Percentiles rank a stretch among this genome's conserved stretches.
These are phyloP conservation scores for bread wheat (Triticum aestivum) DNA, from an alignment of 176 grass and related monocot genomes.

Conservation along the genomic window DNA sequence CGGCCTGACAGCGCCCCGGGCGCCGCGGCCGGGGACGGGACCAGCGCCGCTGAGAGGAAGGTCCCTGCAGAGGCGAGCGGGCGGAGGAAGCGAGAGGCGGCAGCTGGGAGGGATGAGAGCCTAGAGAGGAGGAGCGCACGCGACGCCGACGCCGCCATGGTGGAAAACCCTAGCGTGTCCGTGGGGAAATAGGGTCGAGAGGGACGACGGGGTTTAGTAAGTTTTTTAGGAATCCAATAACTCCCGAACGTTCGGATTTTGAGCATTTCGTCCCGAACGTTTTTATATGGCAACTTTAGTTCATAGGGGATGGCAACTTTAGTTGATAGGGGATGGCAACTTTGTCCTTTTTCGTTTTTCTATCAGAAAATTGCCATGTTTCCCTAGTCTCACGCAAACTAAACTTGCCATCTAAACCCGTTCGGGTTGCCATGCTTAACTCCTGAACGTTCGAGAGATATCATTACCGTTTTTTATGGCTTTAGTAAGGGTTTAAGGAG, in stretches of 20 bases:
- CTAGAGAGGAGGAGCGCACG: not conserved
- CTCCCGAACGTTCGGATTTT: too few relatives aligned
- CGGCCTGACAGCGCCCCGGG: not conserved
- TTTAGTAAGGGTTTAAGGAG: not conserved
- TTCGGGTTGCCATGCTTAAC: too few relatives aligned
- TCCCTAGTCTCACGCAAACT: too few relatives aligned
- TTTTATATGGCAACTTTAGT: too few relatives aligned
- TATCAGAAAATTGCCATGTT: too few relatives aligned
- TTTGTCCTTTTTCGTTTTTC: too few relatives aligned
- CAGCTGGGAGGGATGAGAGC: not conserved
- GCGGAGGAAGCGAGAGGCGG: not conserved
- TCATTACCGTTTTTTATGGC: not conserved
- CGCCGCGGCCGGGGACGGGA: not conserved
- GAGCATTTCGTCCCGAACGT: too few relatives aligned
- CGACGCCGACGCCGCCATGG: slow-evolving; percentile 9
- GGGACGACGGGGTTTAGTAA: not conserved
- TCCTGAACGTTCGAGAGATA: too few relatives aligned
- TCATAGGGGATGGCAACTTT: too few relatives aligned
- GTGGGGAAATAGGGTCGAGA: not conserved
- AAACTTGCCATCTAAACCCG: too few relatives aligned
- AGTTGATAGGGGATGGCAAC: too few relatives aligned
- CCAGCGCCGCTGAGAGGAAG: not conserved
- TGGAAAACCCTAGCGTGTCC: not conserved
- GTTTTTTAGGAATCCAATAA: too few relatives aligned
- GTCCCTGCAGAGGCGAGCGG: slow-evolving; percentile 1